These are phyloP conservation scores for Capsicum baccatum DNA, from an alignment of 257 asterid genomes.

Conservation along the genomic window DNA sequence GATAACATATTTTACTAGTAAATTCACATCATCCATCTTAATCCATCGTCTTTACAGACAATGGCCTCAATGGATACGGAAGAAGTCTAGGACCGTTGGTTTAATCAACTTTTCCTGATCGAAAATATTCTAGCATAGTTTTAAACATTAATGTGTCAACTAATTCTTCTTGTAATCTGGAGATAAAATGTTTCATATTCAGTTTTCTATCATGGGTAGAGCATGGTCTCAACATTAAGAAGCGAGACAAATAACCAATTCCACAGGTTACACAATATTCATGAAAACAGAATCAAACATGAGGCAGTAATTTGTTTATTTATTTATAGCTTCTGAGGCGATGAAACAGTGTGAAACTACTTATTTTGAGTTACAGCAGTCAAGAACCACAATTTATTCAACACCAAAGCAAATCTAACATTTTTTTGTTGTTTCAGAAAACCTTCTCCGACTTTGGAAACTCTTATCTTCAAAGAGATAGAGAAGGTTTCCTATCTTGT, in stretches of 20 bases:
- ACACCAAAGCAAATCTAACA: neutral
- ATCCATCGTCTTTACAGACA: neutral
- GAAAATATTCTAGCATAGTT: neutral
- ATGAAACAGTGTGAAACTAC: neutral
- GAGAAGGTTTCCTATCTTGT: neutral
- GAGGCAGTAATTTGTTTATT: neutral
- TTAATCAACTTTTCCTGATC: neutral
- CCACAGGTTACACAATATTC: neutral
- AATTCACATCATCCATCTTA: neutral
- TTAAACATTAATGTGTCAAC: neutral
- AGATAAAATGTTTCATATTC: neutral
- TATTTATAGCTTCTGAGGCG: neutral
- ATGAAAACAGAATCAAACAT: neutral
- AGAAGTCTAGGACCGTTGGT: too few relatives aligned
- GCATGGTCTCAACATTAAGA: constrained; percentile 14
- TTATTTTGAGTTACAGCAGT: neutral
- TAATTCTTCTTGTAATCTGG: neutral
- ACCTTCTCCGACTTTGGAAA: neutral
- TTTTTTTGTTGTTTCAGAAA: constrained; percentile 6
- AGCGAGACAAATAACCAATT: neutral
- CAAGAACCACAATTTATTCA: constrained; percentile 11
- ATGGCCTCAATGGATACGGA: neutral
- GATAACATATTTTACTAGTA: neutral
- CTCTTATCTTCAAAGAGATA: neutral
- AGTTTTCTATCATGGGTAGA: neutral